Percentiles rank a stretch among this genome's conserved stretches.
Evolutionary conservation across 2,329 filamentous ascomycete genomes (phyloP).

Genomic region (Neofusicoccum kwambonambiense): DNA sequence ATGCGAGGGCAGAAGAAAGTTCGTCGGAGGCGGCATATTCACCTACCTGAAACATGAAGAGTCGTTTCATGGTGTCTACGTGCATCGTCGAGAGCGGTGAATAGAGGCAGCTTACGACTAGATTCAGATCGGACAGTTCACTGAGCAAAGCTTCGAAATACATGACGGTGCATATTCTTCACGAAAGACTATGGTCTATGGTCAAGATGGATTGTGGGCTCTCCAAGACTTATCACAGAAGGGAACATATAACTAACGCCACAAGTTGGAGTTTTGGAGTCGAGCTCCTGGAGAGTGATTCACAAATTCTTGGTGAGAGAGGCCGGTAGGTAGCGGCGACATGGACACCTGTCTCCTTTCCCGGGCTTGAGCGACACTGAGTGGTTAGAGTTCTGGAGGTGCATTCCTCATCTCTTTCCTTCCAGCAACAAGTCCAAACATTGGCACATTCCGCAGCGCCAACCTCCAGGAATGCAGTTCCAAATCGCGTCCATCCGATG

Average conservation of each 20-base stretch:
- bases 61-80: neutral
- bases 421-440: neutral
- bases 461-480: neutral
- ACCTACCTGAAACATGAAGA: neutral
- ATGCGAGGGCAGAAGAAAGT: neutral
- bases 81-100: too few species aligned
- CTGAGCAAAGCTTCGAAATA: too few species aligned
- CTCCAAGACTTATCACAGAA: too few species aligned
- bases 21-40: neutral
- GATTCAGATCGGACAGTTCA: too few species aligned
- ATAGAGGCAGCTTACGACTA: too few species aligned
- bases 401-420: neutral
- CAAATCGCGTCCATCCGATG: neutral
- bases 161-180: too few species aligned
- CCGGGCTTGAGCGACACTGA: neutral
- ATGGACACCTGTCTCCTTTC: too few species aligned
- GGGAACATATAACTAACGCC: neutral
- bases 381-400: neutral
- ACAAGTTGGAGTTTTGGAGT: neutral
- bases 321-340: neutral
- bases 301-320: neutral
- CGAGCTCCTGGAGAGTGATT: too few species aligned
- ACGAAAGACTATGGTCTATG: too few species aligned
- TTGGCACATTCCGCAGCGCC: neutral
- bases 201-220: too few species aligned